These are phyloP conservation scores for Hansenula lynferdii DNA, from an alignment of 1,139 yeast genomes.

Conservation along the genomic window DNA sequence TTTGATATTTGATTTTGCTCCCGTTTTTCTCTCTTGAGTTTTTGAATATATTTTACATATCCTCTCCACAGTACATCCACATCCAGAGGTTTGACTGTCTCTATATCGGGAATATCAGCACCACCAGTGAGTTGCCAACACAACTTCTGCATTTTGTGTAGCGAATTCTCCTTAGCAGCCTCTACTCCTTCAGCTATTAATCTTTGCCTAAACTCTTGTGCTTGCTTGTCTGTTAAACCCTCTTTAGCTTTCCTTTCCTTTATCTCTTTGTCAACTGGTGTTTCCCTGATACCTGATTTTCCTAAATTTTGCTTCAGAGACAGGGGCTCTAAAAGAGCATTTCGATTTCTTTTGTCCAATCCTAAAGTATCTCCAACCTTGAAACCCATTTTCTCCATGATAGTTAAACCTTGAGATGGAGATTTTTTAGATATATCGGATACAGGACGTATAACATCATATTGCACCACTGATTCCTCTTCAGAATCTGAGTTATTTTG, in stretches of 20 bases:
- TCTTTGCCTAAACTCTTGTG: conserved; percentile 20
- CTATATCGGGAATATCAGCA: conserved; percentile 17
- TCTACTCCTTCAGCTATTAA: conserved; percentile 14
- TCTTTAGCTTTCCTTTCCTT: background rate
- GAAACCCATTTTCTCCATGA: conserved; percentile 57
- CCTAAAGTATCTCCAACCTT: conserved; percentile 42
- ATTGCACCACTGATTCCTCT: background rate
- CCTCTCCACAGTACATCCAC: conserved; percentile 32
- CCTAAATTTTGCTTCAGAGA: conserved; percentile 20
- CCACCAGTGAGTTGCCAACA: conserved; percentile 29
- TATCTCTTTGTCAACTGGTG: conserved; percentile 8
- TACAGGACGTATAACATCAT: conserved; percentile 1
- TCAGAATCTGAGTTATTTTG: background rate
- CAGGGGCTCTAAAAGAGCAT: conserved; percentile 21
- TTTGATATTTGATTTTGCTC: background rate
- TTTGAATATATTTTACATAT: conserved; percentile 20
- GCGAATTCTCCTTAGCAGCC: conserved; percentile 6
- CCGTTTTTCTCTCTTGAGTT: conserved; percentile 4
- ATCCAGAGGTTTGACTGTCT: conserved; percentile 24
- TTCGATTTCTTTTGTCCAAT: conserved; percentile 11
- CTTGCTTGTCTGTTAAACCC: conserved; percentile 10
- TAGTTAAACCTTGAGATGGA: conserved; percentile 42
- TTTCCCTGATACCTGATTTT: conserved; percentile 12
- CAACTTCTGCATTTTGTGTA: conserved; percentile 25
- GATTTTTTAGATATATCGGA: conserved; percentile 3